A percentile compares a stretch with the other conserved stretches of the same genome.
Conservation (phyloP, 2,329 filamentous ascomycete genomes). For the Ascochyta fabae region DNA sequence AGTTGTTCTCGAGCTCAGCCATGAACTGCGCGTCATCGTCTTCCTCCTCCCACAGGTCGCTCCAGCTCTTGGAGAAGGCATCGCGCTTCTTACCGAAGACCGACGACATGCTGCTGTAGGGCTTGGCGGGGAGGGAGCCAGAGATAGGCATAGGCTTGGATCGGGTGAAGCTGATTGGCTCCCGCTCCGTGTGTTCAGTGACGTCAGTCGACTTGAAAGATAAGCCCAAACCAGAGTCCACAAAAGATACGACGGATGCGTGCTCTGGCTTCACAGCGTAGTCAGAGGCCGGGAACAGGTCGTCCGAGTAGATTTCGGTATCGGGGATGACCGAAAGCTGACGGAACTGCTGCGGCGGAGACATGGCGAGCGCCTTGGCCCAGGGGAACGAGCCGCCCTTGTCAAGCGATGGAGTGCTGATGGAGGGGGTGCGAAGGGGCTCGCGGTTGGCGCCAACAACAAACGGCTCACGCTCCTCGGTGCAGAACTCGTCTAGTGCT, state of each 20-base stretch:
- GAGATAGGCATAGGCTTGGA: constrained; percentile 78
- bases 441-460: constrained; percentile 87
- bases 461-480: constrained; percentile 75
- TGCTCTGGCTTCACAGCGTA: constrained; percentile 78
- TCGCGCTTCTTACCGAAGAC: constrained; percentile 81
- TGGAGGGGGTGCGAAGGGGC: constrained; percentile 91
- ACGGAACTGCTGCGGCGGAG: constrained; percentile 71
- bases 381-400: constrained; percentile 85
- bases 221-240: constrained; percentile 80
- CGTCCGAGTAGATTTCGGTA: constrained; percentile 79
- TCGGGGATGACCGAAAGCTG: constrained; percentile 87
- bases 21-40: constrained; percentile 70
- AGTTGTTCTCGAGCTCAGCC: constrained; percentile 66
- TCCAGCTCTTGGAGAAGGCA: constrained; percentile 96
- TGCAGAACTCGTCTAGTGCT: constrained; percentile 90
- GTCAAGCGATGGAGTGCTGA: constrained; percentile 84
- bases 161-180: constrained; percentile 59
- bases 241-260: constrained; percentile 80
- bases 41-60: constrained; percentile 97
- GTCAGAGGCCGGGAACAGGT: constrained; percentile 80
- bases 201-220: constrained; percentile 73
- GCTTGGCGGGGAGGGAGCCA: constrained; percentile 74
- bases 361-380: constrained; percentile 86
- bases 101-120: constrained; percentile 73
- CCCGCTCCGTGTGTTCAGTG: constrained; percentile 47